phyloP scores from a whole-genome alignment of 805 yeast genomes.

The Candida krabiensis region DNA sequence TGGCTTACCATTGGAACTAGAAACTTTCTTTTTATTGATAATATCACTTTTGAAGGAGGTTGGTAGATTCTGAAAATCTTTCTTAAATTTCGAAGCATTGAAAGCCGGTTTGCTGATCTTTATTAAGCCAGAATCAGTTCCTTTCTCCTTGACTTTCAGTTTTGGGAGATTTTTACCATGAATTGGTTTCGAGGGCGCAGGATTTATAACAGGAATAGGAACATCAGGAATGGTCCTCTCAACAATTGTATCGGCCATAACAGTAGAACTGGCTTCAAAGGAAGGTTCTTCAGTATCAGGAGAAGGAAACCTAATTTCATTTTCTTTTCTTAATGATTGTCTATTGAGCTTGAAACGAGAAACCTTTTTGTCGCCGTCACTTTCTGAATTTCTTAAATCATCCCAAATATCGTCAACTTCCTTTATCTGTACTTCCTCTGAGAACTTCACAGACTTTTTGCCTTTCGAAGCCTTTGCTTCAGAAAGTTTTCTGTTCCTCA shows the following conservation, averaged over 20 bases:
- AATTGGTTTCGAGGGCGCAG: background rate
- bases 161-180: constrained; percentile 8
- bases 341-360: constrained; percentile 19
- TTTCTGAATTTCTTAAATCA: constrained; percentile 35
- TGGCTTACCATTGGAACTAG: background rate
- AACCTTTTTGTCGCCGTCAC: constrained; percentile 14
- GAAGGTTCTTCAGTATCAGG: constrained; percentile 11
- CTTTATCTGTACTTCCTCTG: constrained; percentile 53
- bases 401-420: constrained; percentile 59
- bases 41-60: constrained; percentile 20
- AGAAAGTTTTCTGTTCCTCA: constrained; percentile 26
- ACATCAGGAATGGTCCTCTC: constrained; percentile 8
- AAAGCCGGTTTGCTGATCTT: constrained; percentile 12
- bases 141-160: constrained; percentile 7
- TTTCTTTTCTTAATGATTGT: constrained; percentile 24
- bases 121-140: constrained; percentile 6
- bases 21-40: constrained; percentile 6
- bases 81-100: constrained; percentile 8
- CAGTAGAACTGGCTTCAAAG: constrained; percentile 9
- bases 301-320: constrained; percentile 5
- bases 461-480: background rate
- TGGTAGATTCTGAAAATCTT: constrained; percentile 19
- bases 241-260: constrained; percentile 19
- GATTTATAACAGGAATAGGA: background rate
- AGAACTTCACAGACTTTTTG: constrained; percentile 55